Evolutionary conservation across 2,329 filamentous ascomycete species (phyloP).

Genomic region (Acephala macrosclerotiorum): DNA sequence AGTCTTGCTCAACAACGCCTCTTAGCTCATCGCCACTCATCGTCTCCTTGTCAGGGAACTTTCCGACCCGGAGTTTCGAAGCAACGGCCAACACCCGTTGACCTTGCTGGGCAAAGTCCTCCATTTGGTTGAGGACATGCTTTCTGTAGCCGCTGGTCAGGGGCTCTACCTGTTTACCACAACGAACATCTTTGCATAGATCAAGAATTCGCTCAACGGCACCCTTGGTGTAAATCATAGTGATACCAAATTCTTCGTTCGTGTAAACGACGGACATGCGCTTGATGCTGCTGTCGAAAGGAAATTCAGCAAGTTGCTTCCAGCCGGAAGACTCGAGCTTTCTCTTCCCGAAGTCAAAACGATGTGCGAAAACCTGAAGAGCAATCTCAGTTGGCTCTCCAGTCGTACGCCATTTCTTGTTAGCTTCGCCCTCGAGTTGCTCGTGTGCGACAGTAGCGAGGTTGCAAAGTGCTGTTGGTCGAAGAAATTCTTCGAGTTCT

Average conservation of each 20-base stretch:
- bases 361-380: slow-evolving; percentile 69
- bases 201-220: slow-evolving; percentile 67
- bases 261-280: slow-evolving; percentile 70
- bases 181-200: slow-evolving; percentile 57
- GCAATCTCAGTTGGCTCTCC: slow-evolving; percentile 74
- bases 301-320: slow-evolving; percentile 66
- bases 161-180: slow-evolving; percentile 47
- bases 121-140: slow-evolving; percentile 61
- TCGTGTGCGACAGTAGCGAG: slow-evolving; percentile 58
- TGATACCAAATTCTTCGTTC: slow-evolving; percentile 39
- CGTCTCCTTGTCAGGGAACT: slow-evolving; percentile 29
- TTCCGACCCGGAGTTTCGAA: slow-evolving; percentile 42
- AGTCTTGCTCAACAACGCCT: slow-evolving; percentile 57
- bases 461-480: slow-evolving; percentile 63
- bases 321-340: slow-evolving; percentile 50
- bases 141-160: slow-evolving; percentile 51
- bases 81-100: slow-evolving; percentile 67
- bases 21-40: slow-evolving; percentile 33
- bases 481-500: slow-evolving; percentile 57
- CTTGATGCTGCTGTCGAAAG: slow-evolving; percentile 71
- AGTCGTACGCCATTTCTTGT: slow-evolving; percentile 60
- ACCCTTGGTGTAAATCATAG: slow-evolving; percentile 64
- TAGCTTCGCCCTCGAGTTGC: slow-evolving; percentile 43
- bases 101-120: slow-evolving; percentile 62
- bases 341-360: slow-evolving; percentile 61